phyloP scores from a whole-genome alignment of 2,329 filamentous ascomycete species.

The Alternaria alternata region DNA sequence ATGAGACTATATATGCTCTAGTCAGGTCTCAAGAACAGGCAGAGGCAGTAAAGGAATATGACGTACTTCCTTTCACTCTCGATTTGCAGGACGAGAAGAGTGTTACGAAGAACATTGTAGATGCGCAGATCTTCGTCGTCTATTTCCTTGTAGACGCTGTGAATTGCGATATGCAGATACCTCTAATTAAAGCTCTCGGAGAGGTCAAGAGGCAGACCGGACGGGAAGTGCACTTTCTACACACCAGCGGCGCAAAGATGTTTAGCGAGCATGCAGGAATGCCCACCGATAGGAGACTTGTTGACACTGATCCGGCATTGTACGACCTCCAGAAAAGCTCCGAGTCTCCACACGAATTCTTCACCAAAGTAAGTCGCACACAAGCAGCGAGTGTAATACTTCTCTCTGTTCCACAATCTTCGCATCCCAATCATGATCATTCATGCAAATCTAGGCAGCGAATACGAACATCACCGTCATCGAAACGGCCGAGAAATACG shows the following conservation, averaged over 20 bases:
- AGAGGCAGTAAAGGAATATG: conserved; percentile 55
- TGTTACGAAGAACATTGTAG: conserved; percentile 51
- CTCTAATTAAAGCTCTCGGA: conserved; percentile 55
- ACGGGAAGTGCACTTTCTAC: conserved; percentile 59
- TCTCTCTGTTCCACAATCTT: no score
- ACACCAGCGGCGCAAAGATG: conserved; percentile 62
- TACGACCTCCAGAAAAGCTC: conserved; percentile 55
- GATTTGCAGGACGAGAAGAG: conserved; percentile 50
- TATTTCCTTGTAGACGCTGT: conserved; percentile 59
- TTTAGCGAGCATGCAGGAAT: conserved; percentile 60
- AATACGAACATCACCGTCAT: conserved; percentile 56
- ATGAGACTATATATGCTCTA: conserved; percentile 58
- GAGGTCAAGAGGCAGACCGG: conserved; percentile 55
- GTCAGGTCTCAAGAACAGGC: conserved; percentile 59
- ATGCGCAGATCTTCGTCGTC: conserved; percentile 58
- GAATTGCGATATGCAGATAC: conserved; percentile 47
- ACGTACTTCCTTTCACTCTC: conserved; percentile 54
- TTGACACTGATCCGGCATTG: conserved; percentile 56
- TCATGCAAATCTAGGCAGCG: conserved; percentile 44
- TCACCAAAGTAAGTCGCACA: conserved; percentile 2
- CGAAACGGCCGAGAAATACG: conserved; percentile 53
- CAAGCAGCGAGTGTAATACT: not conserved
- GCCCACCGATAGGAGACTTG: conserved; percentile 52
- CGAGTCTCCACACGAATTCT: conserved; percentile 6
- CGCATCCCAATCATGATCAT: no score